These are phyloP conservation scores for Blastobotrys malaysiensis DNA, from an alignment of 1,139 yeast genomes.

Conservation along the genomic window DNA sequence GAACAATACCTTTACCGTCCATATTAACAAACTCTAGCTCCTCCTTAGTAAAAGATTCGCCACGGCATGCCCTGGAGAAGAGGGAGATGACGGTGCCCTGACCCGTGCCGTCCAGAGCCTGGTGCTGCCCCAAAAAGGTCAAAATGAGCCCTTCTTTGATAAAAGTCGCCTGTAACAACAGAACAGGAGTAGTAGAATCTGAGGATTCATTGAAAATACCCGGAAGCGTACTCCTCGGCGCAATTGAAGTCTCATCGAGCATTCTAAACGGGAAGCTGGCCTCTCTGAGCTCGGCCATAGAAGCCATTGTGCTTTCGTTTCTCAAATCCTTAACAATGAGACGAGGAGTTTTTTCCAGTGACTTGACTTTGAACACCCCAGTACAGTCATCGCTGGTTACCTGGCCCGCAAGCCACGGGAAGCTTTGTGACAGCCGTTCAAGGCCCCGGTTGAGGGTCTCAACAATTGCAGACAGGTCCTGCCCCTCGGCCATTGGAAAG, in stretches of 20 bases:
- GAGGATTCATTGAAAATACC: constrained; percentile 2
- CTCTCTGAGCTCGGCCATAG: constrained; percentile 9
- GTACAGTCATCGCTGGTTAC: constrained; percentile 10
- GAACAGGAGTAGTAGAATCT: constrained; percentile 10
- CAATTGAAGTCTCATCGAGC: constrained; percentile 16
- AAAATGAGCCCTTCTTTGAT: constrained; percentile 16
- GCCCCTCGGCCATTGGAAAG: background rate
- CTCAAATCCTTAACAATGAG: constrained; percentile 13
- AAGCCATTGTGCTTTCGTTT: constrained; percentile 7
- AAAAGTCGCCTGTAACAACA: constrained; percentile 16
- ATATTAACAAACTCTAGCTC: constrained; percentile 12
- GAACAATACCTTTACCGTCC: constrained; percentile 5
- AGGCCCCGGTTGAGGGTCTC: constrained; percentile 11
- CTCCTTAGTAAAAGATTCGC: constrained; percentile 9
- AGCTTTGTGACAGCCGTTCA: constrained; percentile 9
- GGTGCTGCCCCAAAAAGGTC: constrained; percentile 16
- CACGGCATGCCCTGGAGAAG: constrained; percentile 16
- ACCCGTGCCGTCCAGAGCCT: constrained; percentile 18
- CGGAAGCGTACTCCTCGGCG: constrained; percentile 14
- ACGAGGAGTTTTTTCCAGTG: constrained; percentile 4
- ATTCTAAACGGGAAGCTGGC: constrained; percentile 15
- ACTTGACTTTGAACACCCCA: constrained; percentile 11
- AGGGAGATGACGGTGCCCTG: constrained; percentile 14
- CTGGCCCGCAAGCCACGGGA: constrained; percentile 19
- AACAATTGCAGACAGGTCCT: background rate